These are phyloP conservation scores for Vitis amurensis DNA, from an alignment of 164 flowering plant species.

Conservation along the genomic window DNA sequence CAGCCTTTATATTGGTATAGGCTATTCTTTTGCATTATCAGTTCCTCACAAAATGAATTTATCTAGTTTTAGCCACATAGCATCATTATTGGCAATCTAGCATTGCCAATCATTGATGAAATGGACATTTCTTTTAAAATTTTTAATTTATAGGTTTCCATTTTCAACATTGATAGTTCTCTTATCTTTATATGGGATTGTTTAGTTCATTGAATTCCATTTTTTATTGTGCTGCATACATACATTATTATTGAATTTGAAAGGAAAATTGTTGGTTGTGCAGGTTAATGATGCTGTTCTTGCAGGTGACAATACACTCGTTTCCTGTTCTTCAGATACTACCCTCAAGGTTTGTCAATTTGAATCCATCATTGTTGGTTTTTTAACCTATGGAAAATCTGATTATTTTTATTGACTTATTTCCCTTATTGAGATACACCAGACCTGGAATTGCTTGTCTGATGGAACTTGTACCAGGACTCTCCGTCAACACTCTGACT, in stretches of 20 bases:
- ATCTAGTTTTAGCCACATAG: no score
- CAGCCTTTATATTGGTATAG: no score
- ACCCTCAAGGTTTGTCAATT: constrained; percentile 71
- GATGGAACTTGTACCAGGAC: constrained; percentile 83
- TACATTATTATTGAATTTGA: neutral
- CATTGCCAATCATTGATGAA: no score
- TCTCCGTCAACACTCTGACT: constrained; percentile 88
- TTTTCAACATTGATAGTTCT: no score
- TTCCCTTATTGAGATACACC: constrained; percentile 15
- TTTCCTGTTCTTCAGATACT: constrained; percentile 95
- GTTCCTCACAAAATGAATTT: no score
- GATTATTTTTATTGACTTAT: constrained; percentile 6
- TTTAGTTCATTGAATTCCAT: neutral
- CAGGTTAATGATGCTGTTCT: constrained; percentile 96
- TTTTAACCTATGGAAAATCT: constrained; percentile 8
- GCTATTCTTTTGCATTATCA: no score
- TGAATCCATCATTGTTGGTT: constrained; percentile 3
- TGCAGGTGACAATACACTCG: constrained; percentile 71
- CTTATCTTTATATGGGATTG: neutral
- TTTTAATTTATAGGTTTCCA: no score
- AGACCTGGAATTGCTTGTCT: constrained; percentile 91
- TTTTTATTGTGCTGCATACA: neutral
- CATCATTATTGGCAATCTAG: no score
- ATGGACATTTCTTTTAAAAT: no score
- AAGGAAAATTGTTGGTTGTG: constrained; percentile 16